Percentiles rank a stretch among this genome's conserved stretches.
Conservation (phyloP, 1,284 basidiomycete species). For the Ustilago nuda region DNA sequence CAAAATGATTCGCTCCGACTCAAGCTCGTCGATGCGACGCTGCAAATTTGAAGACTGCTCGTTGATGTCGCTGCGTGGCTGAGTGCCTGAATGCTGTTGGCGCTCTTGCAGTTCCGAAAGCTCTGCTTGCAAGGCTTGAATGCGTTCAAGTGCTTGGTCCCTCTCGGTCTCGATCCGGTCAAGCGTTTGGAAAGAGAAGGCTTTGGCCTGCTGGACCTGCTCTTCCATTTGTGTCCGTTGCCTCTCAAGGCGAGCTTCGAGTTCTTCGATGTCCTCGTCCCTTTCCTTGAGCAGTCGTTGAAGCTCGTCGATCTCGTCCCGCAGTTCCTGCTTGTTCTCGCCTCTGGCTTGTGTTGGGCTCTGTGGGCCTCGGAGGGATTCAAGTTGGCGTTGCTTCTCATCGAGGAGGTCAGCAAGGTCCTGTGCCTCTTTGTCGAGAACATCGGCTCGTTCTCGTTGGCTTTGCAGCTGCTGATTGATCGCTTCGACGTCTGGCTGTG, state of each 20-base stretch:
- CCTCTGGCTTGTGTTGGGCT: neutral
- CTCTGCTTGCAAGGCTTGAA: slow-evolving; percentile 20
- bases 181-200: slow-evolving; percentile 47
- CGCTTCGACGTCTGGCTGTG: slow-evolving; percentile 5
- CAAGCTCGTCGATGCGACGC: slow-evolving; percentile 21
- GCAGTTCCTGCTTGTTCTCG: slow-evolving; percentile 17
- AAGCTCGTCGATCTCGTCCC: slow-evolving; percentile 36
- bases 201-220: slow-evolving; percentile 51
- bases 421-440: slow-evolving; percentile 50
- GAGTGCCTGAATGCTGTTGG: neutral
- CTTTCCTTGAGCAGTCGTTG: slow-evolving; percentile 37
- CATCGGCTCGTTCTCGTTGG: slow-evolving; percentile 36
- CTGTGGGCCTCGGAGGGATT: slow-evolving; percentile 15
- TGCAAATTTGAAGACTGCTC: slow-evolving; percentile 9
- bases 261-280: slow-evolving; percentile 42
- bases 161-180: slow-evolving; percentile 46
- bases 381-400: slow-evolving; percentile 41
- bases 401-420: slow-evolving; percentile 50
- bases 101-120: slow-evolving; percentile 10
- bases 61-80: neutral
- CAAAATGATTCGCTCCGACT: slow-evolving; percentile 14
- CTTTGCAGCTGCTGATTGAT: slow-evolving; percentile 20
- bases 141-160: slow-evolving; percentile 39
- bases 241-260: slow-evolving; percentile 36
- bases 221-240: slow-evolving; percentile 48